Base-by-base conservation (phyloP, 768 basidiomycete species). In the Boletales sp. region DNA sequence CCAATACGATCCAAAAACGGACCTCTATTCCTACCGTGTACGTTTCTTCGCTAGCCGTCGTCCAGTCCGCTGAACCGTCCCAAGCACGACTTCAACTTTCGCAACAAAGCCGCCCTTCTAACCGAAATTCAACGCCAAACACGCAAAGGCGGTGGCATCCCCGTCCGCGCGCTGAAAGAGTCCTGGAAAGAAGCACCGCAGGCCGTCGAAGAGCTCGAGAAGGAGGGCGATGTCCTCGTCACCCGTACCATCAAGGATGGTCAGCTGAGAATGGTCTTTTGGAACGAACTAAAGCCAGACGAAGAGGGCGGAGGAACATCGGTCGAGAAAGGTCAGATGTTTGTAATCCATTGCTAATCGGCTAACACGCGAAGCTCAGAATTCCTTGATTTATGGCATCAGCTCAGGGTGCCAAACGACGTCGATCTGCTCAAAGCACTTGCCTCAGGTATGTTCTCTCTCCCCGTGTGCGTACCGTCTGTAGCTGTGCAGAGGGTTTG, bases 131-230 rank as follows among this genome's bases (percentile, higher is more conserved):
- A 92, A 61, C 83, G 87, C 1, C 83, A 89, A 58, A 88, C 89
- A 2, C 82, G 84, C 28, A 86, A 85, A 57, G 91, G 90, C 11
- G 87, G 90, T 3, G 92, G 92, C 4, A 82, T 95, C 30, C 81
- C 90, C 13, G 86, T 95, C 30, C 82, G 90, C 17, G 77, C 83
- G 2, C 72, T 96, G 37, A 92, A 94, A 61, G 92, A 95, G 64
- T 86, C 88, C 13, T 96, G 93, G 91, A 87, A 90, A 58, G 88
- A 90, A 57, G 88, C 92, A 0, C 85, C 86, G 1, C 71, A 76
- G 39, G 89, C 87, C 0, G 84, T 94, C 39, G 90, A 93, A 62
- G 90, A 94, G 66, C 75, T 94, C n/a, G 90, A 92, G 65, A 81
- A 87, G 61, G 87, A 90, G 58, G 91, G 90, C 1, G 87, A 92